A percentile compares a stretch with the other conserved stretches of the same genome.
These are phyloP conservation scores for Clarkia xantiana DNA, from an alignment of 345 rosid species.

Conservation along the genomic window DNA sequence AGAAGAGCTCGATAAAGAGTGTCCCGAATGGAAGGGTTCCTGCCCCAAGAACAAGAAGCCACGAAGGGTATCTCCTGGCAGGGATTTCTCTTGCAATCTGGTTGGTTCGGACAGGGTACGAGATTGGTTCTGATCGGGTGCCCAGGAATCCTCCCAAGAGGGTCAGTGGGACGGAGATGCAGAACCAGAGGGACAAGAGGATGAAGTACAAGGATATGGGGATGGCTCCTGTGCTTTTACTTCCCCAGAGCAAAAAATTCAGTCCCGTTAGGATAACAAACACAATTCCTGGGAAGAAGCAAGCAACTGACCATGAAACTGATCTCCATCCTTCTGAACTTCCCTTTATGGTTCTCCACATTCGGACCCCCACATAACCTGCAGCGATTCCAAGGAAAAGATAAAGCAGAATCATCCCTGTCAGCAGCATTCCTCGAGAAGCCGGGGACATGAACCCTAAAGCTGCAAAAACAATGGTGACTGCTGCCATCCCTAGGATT, in stretches of 20 bases:
- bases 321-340: slow-evolving; percentile 5
- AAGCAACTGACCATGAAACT: slow-evolving; percentile 3
- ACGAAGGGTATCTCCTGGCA: background rate
- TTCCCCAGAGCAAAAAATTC: slow-evolving; percentile 6
- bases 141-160: slow-evolving; percentile 11
- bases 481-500: slow-evolving; percentile 2
- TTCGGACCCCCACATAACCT: slow-evolving; percentile 1
- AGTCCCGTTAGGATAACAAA: background rate
- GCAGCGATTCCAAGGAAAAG: slow-evolving; percentile 3
- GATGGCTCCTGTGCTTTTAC: slow-evolving; percentile 1
- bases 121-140: background rate
- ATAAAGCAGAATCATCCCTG: background rate
- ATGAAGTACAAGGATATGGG: background rate
- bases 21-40: slow-evolving; percentile 1
- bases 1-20: slow-evolving; percentile 4
- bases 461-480: slow-evolving; percentile 5
- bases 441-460: background rate
- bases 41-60: slow-evolving; percentile 8
- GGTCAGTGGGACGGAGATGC: slow-evolving; percentile 6
- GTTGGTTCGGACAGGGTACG: slow-evolving; percentile 6
- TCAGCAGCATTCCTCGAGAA: slow-evolving; percentile 8
- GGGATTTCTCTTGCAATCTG: slow-evolving; percentile 3
- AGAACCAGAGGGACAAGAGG: slow-evolving; percentile 6
- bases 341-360: slow-evolving; percentile 12
- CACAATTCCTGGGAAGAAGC: slow-evolving; percentile 10